Conservation (phyloP, 805 yeast species). For the Ogataea nakhonphanomensis region DNA sequence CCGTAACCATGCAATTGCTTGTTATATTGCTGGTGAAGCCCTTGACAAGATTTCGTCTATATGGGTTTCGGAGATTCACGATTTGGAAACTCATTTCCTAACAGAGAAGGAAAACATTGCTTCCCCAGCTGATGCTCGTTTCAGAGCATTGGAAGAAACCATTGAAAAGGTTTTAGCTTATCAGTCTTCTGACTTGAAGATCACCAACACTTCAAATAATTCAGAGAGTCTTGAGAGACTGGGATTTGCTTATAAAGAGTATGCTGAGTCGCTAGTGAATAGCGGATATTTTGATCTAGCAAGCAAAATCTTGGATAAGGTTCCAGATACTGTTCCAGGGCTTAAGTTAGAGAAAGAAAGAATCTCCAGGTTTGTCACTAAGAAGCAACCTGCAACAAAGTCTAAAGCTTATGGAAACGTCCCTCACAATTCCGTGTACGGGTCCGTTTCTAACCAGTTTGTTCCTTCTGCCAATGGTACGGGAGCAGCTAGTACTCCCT, state of each 20-base stretch:
- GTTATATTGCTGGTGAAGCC: slow-evolving; percentile 78
- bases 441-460: background rate
- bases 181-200: slow-evolving; percentile 44
- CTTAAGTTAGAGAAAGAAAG: slow-evolving; percentile 75
- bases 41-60: slow-evolving; percentile 73
- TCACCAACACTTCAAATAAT: slow-evolving; percentile 32
- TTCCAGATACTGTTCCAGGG: slow-evolving; percentile 74
- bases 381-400: slow-evolving; percentile 3
- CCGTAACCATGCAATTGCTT: slow-evolving; percentile 71
- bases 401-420: slow-evolving; percentile 8
- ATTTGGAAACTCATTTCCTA: slow-evolving; percentile 41
- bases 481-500: background rate
- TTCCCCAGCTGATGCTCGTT: slow-evolving; percentile 80
- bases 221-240: slow-evolving; percentile 46
- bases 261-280: slow-evolving; percentile 73
- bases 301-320: slow-evolving; percentile 55
- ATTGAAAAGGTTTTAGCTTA: slow-evolving; percentile 82
- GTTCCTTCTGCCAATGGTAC: slow-evolving; percentile 17
- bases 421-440: slow-evolving; percentile 1
- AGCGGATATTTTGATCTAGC: slow-evolving; percentile 86
- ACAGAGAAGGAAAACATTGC: slow-evolving; percentile 41
- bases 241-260: slow-evolving; percentile 71
- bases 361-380: slow-evolving; percentile 57
- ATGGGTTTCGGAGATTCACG: slow-evolving; percentile 74
- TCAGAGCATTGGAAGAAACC: slow-evolving; percentile 74